Evolutionary conservation across 1,284 basidiomycete genomes (phyloP), one percentile per base, ranked within the genome.

Genomic region (Stereum hirsutum): DNA sequence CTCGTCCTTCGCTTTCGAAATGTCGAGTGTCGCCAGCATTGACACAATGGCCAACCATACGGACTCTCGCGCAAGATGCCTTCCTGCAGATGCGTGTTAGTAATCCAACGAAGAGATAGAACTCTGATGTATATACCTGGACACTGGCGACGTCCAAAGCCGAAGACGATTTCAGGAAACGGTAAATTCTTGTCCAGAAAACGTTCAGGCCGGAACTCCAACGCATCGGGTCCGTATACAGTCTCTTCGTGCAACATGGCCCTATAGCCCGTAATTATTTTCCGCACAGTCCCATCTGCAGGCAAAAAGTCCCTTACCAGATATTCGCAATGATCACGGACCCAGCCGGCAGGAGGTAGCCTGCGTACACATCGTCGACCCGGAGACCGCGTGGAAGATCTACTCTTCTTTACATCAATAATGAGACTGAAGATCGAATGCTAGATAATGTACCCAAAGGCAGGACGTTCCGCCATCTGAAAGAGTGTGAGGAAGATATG

Each of bases 81-180:
- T 48, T 1, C 62, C 62, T 15, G 60, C 58, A 40, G 59, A 62
- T 28, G 54, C 49, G n/a, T n/a, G n/a, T n/a, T n/a, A n/a, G n/a
- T n/a, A n/a, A n/a, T n/a, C n/a, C n/a, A n/a, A n/a, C n/a, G n/a
- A n/a, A n/a, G n/a, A n/a, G n/a, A n/a, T n/a, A n/a, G n/a, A n/a
- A n/a, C n/a, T n/a, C n/a, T n/a, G n/a, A 46, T 23, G 24, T 38
- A 17, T n/a, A 19, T 19, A 20, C 43, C 43, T n/a, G 43, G 43
- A 15, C 43, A 45, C 11, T 19, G 6, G 15, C 60, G 42, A 6
- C 49, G 44, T 14, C 54, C 54, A 40, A 55, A 55, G 23, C 54
- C 54, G 41, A 55, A 55, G 14, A 41, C 47, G 12, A 31, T 43
- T 11, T 26, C 21, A 21, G 46, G 47, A 2, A 30, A 26, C 32